Evolutionary conservation across 345 rosid species (phyloP).

Genomic region (Ceriops decandra): DNA sequence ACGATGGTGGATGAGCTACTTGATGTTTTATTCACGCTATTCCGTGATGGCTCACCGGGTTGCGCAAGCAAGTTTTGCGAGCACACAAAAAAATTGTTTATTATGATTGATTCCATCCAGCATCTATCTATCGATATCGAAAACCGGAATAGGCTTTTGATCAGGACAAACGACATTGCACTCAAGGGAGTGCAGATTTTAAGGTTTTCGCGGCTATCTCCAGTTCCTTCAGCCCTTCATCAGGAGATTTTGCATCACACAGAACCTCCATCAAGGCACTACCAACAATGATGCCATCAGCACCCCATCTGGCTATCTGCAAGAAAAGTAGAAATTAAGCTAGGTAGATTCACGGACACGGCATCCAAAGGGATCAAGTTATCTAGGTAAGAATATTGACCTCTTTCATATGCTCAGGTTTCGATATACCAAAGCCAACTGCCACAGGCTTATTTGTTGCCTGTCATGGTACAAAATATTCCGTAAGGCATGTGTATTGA

Average conservation of each 20-base stretch:
- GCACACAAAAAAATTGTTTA: too few species aligned
- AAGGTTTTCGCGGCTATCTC: slow-evolving; percentile 59
- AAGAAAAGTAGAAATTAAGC: neutral
- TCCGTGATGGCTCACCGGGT: too few species aligned
- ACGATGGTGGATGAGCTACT: too few species aligned
- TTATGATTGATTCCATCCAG: too few species aligned
- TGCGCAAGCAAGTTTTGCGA: too few species aligned
- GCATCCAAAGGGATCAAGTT: neutral
- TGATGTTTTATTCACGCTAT: too few species aligned
- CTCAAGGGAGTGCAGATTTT: slow-evolving; percentile 47
- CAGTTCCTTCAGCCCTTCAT: slow-evolving; percentile 63
- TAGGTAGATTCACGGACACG: neutral
- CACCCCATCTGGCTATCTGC: slow-evolving; percentile 82
- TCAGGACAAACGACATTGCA: neutral
- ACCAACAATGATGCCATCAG: slow-evolving; percentile 83
- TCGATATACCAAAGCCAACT: slow-evolving; percentile 78
- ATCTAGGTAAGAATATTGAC: slow-evolving; percentile 29
- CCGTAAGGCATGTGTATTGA: neutral
- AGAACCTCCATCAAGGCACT: slow-evolving; percentile 77
- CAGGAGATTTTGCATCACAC: slow-evolving; percentile 67
- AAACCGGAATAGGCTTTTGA: neutral
- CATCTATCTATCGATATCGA: neutral
- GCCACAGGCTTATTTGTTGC: slow-evolving; percentile 72
- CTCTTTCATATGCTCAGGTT: slow-evolving; percentile 77
- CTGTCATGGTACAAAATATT: slow-evolving; percentile 23